Percentiles rank a stretch among this genome's conserved stretches.
Evolutionary conservation across 768 basidiomycete species (phyloP).

Genomic region (Pleurotus tuoliensis): DNA sequence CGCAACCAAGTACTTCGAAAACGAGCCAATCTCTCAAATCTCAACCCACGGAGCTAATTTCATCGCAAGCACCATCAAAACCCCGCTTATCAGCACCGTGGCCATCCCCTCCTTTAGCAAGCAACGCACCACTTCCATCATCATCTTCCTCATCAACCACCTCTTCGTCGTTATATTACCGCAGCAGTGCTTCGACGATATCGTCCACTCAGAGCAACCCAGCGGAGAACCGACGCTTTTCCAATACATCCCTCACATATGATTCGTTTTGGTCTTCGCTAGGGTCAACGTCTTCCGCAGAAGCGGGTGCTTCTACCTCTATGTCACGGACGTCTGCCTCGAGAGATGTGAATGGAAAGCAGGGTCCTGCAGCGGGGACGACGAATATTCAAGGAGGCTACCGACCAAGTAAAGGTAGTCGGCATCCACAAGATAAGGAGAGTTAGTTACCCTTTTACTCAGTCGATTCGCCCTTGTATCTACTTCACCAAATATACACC

Average conservation of each 20-base stretch:
- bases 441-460: background rate
- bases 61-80: background rate
- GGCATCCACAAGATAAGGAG: background rate
- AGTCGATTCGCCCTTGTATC: too few species aligned
- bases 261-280: constrained; percentile 62
- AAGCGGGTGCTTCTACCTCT: background rate
- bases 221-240: background rate
- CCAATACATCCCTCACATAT: constrained; percentile 41
- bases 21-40: constrained; percentile 15
- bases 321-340: background rate
- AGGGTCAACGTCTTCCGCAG: background rate
- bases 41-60: constrained; percentile 8
- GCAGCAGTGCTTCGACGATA: background rate
- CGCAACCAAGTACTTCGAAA: constrained; percentile 16
- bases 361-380: background rate
- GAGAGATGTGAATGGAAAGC: background rate
- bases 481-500: too few species aligned
- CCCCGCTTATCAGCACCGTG: background rate
- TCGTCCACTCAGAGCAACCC: background rate
- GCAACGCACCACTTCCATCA: background rate
- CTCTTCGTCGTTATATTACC: background rate
- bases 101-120: constrained; percentile 1
- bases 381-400: constrained; percentile 15
- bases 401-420: background rate
- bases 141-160: background rate